Conservation (phyloP, 306 rosid species). For the Parietaria judaica region DNA sequence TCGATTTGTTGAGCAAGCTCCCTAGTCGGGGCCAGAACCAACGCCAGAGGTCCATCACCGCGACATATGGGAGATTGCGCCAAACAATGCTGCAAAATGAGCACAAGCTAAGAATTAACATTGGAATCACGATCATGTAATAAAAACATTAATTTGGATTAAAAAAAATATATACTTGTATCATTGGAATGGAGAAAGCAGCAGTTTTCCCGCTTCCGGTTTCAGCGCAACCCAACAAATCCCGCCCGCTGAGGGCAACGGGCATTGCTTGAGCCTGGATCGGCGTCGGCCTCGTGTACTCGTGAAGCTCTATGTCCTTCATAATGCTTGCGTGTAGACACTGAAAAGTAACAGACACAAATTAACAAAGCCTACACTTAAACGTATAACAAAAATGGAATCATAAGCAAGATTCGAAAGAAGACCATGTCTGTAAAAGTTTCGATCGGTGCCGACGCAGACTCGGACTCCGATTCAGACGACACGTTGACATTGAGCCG, state of each 20-base stretch:
- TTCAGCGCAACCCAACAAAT: constrained; percentile 84
- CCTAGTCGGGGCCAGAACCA: constrained; percentile 86
- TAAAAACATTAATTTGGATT: constrained; percentile 14
- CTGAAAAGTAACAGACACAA: constrained; percentile 25
- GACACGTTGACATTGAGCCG: constrained; percentile 74
- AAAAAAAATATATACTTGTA: constrained; percentile 47
- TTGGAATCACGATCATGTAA: constrained; percentile 1
- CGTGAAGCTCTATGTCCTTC: constrained; percentile 82
- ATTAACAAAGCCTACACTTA: not conserved
- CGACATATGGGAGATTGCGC: constrained; percentile 61
- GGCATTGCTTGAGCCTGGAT: constrained; percentile 96
- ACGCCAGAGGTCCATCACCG: constrained; percentile 73
- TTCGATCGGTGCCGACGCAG: constrained; percentile 74
- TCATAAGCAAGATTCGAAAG: not conserved
- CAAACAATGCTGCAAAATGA: constrained; percentile 60
- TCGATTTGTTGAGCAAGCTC: constrained; percentile 94
- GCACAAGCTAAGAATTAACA: not conserved
- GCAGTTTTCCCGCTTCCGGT: constrained; percentile 94
- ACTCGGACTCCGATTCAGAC: constrained; percentile 44
- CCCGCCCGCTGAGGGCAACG: constrained; percentile 72
- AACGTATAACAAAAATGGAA: not conserved
- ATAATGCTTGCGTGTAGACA: constrained; percentile 60
- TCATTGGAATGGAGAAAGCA: constrained; percentile 80
- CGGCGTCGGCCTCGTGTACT: constrained; percentile 79
- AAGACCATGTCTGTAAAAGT: constrained; percentile 69